Conservation (phyloP, 768 basidiomycete species). For the Boletus tylopilopsis region DNA sequence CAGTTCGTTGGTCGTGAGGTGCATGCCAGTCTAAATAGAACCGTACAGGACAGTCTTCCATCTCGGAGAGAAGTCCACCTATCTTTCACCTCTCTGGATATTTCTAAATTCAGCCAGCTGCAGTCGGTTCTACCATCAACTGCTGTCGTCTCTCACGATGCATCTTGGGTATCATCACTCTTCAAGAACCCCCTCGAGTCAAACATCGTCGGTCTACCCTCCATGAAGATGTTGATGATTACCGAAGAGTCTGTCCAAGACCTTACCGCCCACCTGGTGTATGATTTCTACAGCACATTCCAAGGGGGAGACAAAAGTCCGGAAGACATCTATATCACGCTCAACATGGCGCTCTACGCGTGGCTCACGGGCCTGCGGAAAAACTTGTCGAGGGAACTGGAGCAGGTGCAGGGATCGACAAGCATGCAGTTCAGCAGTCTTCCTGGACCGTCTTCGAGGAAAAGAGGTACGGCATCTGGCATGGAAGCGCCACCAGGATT, state of each 20-base stretch:
- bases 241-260: constrained; percentile 57
- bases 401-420: constrained; percentile 60
- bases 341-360: constrained; percentile 78
- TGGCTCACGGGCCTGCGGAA: constrained; percentile 79
- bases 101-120: constrained; percentile 67
- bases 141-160: constrained; percentile 39
- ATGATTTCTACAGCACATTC: constrained; percentile 74
- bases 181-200: constrained; percentile 63
- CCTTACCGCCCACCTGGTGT: constrained; percentile 42
- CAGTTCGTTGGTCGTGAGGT: constrained; percentile 69
- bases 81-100: constrained; percentile 71
- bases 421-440: constrained; percentile 42
- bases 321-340: constrained; percentile 81
- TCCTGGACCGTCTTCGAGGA: constrained; percentile 30
- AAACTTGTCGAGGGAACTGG: constrained; percentile 72
- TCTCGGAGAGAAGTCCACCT: constrained; percentile 64
- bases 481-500: constrained; percentile 9
- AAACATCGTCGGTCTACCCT: constrained; percentile 75
- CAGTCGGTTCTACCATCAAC: constrained; percentile 44
- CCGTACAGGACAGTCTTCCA: constrained; percentile 47
- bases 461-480: constrained; percentile 30
- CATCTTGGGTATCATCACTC: constrained; percentile 58
- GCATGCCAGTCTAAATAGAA: constrained; percentile 64
- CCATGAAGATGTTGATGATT: constrained; percentile 79
- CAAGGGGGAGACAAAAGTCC: constrained; percentile 50